Evolutionary conservation across 2,329 filamentous ascomycete genomes (phyloP).

Genomic region (Emydomyces testavorans): DNA sequence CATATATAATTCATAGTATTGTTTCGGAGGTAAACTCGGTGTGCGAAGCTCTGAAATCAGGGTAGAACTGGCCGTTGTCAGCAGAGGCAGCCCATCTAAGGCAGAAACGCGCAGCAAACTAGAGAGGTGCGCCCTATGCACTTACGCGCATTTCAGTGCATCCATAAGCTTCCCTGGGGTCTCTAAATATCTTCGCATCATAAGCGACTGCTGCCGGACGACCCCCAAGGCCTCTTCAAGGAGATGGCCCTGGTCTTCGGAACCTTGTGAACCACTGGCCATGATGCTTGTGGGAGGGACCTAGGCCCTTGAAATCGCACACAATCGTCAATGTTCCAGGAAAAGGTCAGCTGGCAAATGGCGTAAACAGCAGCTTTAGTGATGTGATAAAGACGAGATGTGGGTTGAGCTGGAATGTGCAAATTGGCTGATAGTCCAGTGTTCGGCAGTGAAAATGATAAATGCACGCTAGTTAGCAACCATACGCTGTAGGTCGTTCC

Average conservation of each 20-base stretch:
- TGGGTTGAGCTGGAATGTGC: neutral
- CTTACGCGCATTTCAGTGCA: constrained; percentile 97
- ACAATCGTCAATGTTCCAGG: neutral
- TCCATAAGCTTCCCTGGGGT: constrained; percentile 99
- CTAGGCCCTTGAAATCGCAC: constrained; percentile 15
- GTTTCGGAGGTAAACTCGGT: constrained; percentile 92
- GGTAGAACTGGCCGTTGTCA: constrained; percentile 57
- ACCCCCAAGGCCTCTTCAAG: constrained; percentile 94
- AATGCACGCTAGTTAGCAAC: too few species aligned
- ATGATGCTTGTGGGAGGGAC: constrained; percentile 29
- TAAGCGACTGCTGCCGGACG: constrained; percentile 88
- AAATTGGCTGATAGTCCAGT: too few species aligned
- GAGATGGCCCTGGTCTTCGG: constrained; percentile 77
- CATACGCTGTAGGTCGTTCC: too few species aligned
- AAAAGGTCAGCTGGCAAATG: neutral
- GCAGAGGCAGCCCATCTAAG: constrained; percentile 5
- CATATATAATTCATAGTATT: constrained; percentile 99
- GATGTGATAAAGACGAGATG: neutral
- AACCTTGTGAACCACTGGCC: constrained; percentile 45
- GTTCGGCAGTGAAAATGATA: too few species aligned
- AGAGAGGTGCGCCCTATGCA: constrained; percentile 17
- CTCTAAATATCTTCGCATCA: constrained; percentile 97
- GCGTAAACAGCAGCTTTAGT: neutral
- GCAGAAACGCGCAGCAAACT: constrained; percentile 13
- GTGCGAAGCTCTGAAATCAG: constrained; percentile 97